Base-by-base conservation (phyloP, 2,329 filamentous ascomycete genomes). In the Penicillium sp. region DNA sequence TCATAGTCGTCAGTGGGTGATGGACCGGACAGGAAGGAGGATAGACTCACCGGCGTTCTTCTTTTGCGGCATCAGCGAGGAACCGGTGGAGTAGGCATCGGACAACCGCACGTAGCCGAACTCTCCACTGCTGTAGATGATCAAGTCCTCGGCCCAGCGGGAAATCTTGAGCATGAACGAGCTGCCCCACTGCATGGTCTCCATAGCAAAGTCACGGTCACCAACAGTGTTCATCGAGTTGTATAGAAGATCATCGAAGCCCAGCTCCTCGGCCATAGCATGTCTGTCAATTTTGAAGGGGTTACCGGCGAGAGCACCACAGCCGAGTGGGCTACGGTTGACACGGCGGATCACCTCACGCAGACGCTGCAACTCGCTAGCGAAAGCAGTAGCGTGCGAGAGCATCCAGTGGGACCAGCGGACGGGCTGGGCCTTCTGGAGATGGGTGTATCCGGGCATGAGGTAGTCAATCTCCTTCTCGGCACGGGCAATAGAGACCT, bases 371-470 rank as follows among this genome's bases (percentile, higher is more conserved):
- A 95, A 80, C 69, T 95, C 89, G 32, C 76, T 76, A 12, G 80
- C 76, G 64, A 95, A 92, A 28, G 82, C 80, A 43, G 82, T 81
- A 44, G 80, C 88, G 65, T 90, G 85, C 42, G 84, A 86, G 56
- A 95, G 73, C 66, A 95, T 77, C 86, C 86, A 92, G 65, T 93
- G 88, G 47, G 80, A 83, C 86, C 86, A 95, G 53, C 87, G 78
- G 59, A 95, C 83, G 1, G 89, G 88, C 88, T 75, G 81, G 3
- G 88, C 88, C 46, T 88, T 84, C 73, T 95, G 89, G 31, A 93
- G 74, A 71, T 95, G 89, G 12, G 89, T 95, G 73, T 95, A 95
- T 2, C 88, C 88, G 1, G 89, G 89, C 87, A 95, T 93, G 63
- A 95, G 69, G 56, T 82, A 78, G 59, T 88, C 84, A 55, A 91